phyloP scores from a whole-genome alignment of 2,329 filamentous ascomycete genomes.

The Colletotrichum sidae region DNA sequence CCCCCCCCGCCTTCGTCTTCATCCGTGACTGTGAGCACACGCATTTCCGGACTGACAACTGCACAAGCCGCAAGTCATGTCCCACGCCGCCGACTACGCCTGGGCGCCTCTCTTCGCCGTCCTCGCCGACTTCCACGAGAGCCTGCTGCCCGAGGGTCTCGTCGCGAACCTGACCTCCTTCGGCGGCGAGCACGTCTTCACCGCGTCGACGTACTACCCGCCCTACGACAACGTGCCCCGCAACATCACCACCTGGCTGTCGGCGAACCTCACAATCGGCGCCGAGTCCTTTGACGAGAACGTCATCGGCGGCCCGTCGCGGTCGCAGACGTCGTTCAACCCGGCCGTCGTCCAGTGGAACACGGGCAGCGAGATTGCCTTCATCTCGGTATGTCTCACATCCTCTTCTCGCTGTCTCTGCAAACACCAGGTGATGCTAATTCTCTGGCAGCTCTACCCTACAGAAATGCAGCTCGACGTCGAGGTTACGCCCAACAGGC shows the following conservation, averaged over 20 bases:
- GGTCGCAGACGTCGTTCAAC: slow-evolving; percentile 65
- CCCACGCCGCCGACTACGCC: slow-evolving; percentile 69
- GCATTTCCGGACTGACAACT: slow-evolving; percentile 8
- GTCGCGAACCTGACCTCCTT: slow-evolving; percentile 58
- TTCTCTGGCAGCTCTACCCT: slow-evolving; percentile 49
- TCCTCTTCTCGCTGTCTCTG: neutral
- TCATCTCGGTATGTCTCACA: slow-evolving; percentile 43
- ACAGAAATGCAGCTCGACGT: slow-evolving; percentile 54
- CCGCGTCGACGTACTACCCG: slow-evolving; percentile 65
- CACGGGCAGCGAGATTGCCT: slow-evolving; percentile 51
- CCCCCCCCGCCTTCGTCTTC: neutral
- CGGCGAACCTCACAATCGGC: slow-evolving; percentile 68
- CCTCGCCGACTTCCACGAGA: slow-evolving; percentile 61
- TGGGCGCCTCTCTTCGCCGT: slow-evolving; percentile 68
- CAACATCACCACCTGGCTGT: slow-evolving; percentile 71
- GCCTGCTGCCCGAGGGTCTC: slow-evolving; percentile 56
- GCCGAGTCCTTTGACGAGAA: slow-evolving; percentile 68
- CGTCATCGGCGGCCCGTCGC: slow-evolving; percentile 65
- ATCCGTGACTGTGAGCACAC: neutral
- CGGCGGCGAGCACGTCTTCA: slow-evolving; percentile 63
- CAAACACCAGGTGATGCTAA: neutral
- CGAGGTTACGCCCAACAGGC: slow-evolving; percentile 51
- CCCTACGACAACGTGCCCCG: slow-evolving; percentile 67
- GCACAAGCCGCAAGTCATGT: slow-evolving; percentile 61
- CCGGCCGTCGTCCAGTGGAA: slow-evolving; percentile 72